Percentiles rank a stretch among this genome's conserved stretches.
These are phyloP conservation scores for Usnea hakonensis DNA, from an alignment of 495 filamentous ascomycete genomes.

Conservation along the genomic window DNA sequence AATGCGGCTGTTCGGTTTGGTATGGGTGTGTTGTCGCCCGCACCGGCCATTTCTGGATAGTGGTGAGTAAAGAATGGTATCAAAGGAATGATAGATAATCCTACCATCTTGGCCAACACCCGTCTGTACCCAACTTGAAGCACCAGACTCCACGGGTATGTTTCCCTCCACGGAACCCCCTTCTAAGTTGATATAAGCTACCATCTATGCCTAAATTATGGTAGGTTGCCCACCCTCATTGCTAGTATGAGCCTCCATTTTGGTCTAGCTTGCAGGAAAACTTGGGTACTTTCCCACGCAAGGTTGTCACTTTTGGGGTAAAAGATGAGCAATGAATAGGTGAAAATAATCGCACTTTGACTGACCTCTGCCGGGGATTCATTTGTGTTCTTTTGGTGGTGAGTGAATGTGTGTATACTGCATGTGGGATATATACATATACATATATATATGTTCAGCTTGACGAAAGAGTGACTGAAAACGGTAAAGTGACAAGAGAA, in stretches of 20 bases:
- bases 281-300: neutral
- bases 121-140: neutral
- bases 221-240: neutral
- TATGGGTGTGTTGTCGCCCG: neutral
- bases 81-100: neutral
- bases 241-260: neutral
- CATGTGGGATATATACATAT: neutral
- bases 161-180: neutral
- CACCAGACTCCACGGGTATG: neutral
- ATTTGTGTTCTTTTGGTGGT: no score
- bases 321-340: neutral
- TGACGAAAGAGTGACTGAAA: neutral
- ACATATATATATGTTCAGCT: neutral
- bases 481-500: neutral
- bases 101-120: neutral
- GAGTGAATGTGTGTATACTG: no score
- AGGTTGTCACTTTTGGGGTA: neutral
- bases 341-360: neutral
- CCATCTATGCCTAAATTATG: neutral
- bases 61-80: neutral
- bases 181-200: neutral
- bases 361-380: no score
- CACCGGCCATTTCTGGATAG: neutral
- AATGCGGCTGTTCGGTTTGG: neutral
- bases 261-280: neutral